Evolutionary conservation across 225 moss, liverwort and hornwort genomes (phyloP), one percentile per base, ranked within the genome.

Genomic region (Physcomitrellopsis africana): DNA sequence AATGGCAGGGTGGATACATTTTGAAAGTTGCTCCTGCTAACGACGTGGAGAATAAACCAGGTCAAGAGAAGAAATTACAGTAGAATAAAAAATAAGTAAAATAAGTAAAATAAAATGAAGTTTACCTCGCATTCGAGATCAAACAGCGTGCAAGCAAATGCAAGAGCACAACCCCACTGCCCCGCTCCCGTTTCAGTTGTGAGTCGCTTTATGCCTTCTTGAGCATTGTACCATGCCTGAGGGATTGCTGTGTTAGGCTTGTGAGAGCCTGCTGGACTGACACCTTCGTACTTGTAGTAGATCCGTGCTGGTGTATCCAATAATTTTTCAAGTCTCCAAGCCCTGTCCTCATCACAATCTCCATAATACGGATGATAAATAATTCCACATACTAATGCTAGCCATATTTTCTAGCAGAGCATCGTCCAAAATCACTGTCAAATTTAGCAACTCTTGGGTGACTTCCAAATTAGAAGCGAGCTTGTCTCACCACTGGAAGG

Each of bases 141-240:
- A 43, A 83, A 83, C 3, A 83, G 72, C 47, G 83, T 78, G 77
- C 86, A 86, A 22, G 86, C 86, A 83, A 86, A 86, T 45, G 86
- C 83, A 66, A 86, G 86, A 51, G 86, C 86, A 65, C 83, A 83
- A 11, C 86, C 86, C 83, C 86, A 86, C 60, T 86, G 86, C 22
- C 83, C 86, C 63, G 86, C 86, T 23, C 86, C 86, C 11, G 86
- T 86, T 70, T 86, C 86, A 1, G 86, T 86, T 37, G 86, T 76
- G 43, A 86, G 83, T 60, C 81, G 86, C 83, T 86, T 83, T 58
- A 81, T 11, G 23, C 86, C 81, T 65, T 86, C 86, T 26, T 83
- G 81, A 20, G 86, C 86, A 61, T 83, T 86, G 72, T 86, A 86
- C 86, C 86, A 86, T 22, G 81, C 86, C 75, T 86, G 86, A 3